Conservation (phyloP, 176 grass and related monocot genomes). For the Poa pratensis region DNA sequence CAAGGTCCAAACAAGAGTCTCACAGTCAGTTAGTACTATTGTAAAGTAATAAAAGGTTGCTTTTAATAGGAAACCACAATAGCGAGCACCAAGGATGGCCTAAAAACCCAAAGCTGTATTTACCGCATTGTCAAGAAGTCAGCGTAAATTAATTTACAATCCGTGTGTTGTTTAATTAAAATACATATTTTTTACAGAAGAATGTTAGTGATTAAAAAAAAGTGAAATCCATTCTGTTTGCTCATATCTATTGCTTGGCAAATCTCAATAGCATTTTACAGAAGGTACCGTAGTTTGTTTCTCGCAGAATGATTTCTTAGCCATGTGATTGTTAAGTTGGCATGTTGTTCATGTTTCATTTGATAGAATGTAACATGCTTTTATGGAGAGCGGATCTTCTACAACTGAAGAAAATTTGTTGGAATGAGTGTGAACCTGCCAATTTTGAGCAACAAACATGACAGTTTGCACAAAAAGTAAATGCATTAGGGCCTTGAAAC, state of each 20-base stretch:
- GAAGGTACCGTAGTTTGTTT: slow-evolving; percentile 11
- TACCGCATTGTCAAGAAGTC: neutral
- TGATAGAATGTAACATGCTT: neutral
- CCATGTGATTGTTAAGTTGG: slow-evolving; percentile 7
- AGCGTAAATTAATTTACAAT: slow-evolving; percentile 3
- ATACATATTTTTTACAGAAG: neutral
- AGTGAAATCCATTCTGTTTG: neutral
- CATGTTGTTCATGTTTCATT: slow-evolving; percentile 40
- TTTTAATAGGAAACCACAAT: slow-evolving; percentile 5
- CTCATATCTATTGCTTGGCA: neutral
- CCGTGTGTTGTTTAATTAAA: neutral
- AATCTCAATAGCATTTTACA: slow-evolving; percentile 3
- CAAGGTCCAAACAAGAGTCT: neutral
- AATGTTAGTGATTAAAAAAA: slow-evolving; percentile 9
- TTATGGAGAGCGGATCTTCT: neutral
- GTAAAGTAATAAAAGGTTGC: neutral
- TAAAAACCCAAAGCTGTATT: neutral
- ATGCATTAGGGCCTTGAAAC: neutral
- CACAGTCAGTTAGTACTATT: slow-evolving; percentile 26
- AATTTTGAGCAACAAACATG: neutral
- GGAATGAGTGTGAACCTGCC: neutral
- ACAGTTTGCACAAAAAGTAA: neutral
- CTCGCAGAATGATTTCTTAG: neutral
- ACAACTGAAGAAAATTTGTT: neutral
- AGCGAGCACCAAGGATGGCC: neutral